Conservation (phyloP, 495 filamentous ascomycete genomes). For the Talaromyces adpressus region DNA sequence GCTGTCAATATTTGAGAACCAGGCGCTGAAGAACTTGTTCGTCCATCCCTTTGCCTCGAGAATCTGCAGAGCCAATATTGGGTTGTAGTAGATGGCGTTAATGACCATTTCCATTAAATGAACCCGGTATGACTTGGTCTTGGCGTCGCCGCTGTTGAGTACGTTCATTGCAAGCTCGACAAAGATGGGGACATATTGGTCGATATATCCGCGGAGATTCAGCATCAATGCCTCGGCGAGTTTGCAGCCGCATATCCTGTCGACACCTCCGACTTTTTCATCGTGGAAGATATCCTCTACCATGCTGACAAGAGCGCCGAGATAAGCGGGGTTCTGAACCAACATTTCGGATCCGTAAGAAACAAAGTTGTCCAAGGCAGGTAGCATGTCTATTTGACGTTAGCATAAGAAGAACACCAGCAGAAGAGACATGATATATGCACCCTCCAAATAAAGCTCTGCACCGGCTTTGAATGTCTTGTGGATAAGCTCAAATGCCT, state of each 20-base stretch:
- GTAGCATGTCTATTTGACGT: constrained; percentile 70
- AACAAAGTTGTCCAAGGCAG: constrained; percentile 94
- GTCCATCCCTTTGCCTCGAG: constrained; percentile 91
- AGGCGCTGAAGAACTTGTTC: constrained; percentile 98
- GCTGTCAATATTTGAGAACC: constrained; percentile 93
- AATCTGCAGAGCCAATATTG: constrained; percentile 69
- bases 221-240: constrained; percentile 96
- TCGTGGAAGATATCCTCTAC: constrained; percentile 67
- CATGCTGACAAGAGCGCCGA: constrained; percentile 83
- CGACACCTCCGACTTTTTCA: constrained; percentile 86
- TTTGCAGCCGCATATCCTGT: constrained; percentile 98
- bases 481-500: constrained; percentile 93
- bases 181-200: constrained; percentile 80
- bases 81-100: constrained; percentile 97
- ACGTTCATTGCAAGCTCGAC: constrained; percentile 81
- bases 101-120: constrained; percentile 99
- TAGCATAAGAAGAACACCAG: neutral
- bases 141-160: constrained; percentile 62
- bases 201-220: constrained; percentile 83
- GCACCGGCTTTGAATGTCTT: constrained; percentile 94
- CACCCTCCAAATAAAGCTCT: constrained; percentile 83
- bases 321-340: constrained; percentile 74
- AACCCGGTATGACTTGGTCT: constrained; percentile 80
- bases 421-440: neutral
- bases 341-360: constrained; percentile 78